These are phyloP conservation scores for Mortierella sp. DNA, from an alignment of 371 early-diverging fungal species.

Conservation along the genomic window DNA sequence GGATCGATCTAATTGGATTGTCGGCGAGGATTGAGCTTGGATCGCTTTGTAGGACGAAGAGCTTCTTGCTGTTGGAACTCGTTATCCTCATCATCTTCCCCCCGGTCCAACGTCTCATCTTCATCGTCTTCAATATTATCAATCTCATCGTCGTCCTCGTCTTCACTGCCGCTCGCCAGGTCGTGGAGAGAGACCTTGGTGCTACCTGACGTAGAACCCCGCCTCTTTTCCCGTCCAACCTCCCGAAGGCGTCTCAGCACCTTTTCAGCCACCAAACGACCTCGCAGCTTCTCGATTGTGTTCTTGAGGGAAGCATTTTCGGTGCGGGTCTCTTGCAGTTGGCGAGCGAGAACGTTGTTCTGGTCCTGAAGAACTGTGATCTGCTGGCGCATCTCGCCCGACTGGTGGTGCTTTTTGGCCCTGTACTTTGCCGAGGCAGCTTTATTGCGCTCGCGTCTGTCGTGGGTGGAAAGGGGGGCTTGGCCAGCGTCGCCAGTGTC, in stretches of 20 bases:
- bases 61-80: neutral
- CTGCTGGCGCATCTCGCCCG: constrained; percentile 68
- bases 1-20: neutral
- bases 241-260: constrained; percentile 65
- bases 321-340: constrained; percentile 62
- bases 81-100: neutral
- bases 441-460: constrained; percentile 72
- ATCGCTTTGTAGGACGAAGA: neutral
- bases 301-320: constrained; percentile 65
- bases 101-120: neutral
- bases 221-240: constrained; percentile 50
- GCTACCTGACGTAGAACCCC: constrained; percentile 13
- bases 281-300: constrained; percentile 66
- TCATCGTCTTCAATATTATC: neutral
- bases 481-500: neutral
- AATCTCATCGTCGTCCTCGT: constrained; percentile 22
- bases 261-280: constrained; percentile 69
- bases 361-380: constrained; percentile 64
- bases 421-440: constrained; percentile 76
- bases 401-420: constrained; percentile 72
- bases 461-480: constrained; percentile 62
- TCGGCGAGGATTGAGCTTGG: constrained; percentile 9
- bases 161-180: constrained; percentile 35
- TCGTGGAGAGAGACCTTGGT: constrained; percentile 25
- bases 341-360: constrained; percentile 63